Conservation (phyloP, 2,329 filamentous ascomycete genomes). For the Emydomyces testavorans region DNA sequence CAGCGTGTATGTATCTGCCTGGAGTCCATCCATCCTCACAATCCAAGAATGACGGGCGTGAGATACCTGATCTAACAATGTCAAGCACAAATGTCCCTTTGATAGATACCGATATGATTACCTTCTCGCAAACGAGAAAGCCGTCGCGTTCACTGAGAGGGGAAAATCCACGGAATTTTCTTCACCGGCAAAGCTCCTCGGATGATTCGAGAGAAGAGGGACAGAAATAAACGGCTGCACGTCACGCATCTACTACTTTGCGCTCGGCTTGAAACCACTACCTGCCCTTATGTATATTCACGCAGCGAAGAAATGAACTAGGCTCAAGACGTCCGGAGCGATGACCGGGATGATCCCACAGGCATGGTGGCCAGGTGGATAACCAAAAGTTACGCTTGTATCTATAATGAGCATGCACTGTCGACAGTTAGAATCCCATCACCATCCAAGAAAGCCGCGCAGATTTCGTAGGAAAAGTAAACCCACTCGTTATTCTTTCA, state of each 20-base stretch:
- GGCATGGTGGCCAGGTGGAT: no score
- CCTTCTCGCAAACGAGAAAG: no score
- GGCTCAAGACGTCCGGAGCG: no score
- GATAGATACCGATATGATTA: neutral
- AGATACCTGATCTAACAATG: no score
- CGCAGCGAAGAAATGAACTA: neutral
- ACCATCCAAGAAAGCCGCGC: no score
- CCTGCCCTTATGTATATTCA: neutral
- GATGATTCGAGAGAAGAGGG: neutral
- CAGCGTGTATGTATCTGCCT: conserved; percentile 11
- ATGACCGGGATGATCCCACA: conserved; percentile 2
- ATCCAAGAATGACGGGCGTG: neutral
- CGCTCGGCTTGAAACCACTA: neutral
- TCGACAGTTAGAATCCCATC: no score
- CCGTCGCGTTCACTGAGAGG: neutral
- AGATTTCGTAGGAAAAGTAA: no score
- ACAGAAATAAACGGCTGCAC: neutral
- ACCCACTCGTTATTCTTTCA: no score
- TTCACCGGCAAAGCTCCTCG: neutral
- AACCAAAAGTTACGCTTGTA: no score
- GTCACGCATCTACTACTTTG: neutral
- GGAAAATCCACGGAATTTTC: neutral
- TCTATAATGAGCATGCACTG: no score
- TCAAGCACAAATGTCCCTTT: neutral
- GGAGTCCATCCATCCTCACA: neutral